Evolutionary conservation across 1,139 yeast genomes (phyloP).

Genomic region (Hansenula lynferdii): DNA sequence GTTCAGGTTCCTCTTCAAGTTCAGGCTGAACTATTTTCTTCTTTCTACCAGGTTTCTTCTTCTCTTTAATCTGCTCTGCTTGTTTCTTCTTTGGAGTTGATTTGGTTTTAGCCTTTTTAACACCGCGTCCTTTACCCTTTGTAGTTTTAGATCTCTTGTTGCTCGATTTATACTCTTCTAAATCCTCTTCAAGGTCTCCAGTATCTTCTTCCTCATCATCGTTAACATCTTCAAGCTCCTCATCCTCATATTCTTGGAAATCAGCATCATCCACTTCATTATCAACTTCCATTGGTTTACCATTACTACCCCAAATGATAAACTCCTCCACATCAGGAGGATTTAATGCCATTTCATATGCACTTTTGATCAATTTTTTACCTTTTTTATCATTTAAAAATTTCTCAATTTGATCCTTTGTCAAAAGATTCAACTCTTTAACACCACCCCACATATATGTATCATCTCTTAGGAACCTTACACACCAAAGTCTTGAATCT

Average conservation of each 20-base stretch:
- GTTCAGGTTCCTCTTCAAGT: conserved; percentile 9
- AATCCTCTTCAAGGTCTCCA: too few species aligned
- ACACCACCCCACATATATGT: conserved; percentile 58
- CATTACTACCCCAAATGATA: conserved; percentile 24
- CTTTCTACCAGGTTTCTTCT: conserved; percentile 3
- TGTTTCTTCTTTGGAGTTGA: background rate
- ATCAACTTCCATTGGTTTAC: conserved; percentile 22
- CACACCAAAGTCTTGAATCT: conserved; percentile 31
- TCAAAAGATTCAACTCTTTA: conserved; percentile 36
- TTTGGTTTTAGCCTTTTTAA: background rate
- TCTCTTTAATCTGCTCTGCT: background rate
- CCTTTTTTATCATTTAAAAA: conserved; percentile 26
- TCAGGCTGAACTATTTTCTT: conserved; percentile 1
- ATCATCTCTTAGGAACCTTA: conserved; percentile 61
- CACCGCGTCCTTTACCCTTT: conserved; percentile 9
- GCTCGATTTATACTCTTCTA: conserved; percentile 10
- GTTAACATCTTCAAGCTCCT: conserved; percentile 20
- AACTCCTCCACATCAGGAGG: conserved; percentile 24
- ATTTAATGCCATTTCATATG: conserved; percentile 25
- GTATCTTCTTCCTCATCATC: conserved; percentile 18
- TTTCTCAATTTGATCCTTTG: conserved; percentile 25
- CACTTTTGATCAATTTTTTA: conserved; percentile 23
- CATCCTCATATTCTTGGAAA: conserved; percentile 17
- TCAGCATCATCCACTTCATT: conserved; percentile 21
- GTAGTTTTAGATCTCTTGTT: conserved; percentile 2